Percentiles rank a stretch among this genome's conserved stretches.
Conservation (phyloP, 208 protist species). For the Strigomonas culicis region DNA sequence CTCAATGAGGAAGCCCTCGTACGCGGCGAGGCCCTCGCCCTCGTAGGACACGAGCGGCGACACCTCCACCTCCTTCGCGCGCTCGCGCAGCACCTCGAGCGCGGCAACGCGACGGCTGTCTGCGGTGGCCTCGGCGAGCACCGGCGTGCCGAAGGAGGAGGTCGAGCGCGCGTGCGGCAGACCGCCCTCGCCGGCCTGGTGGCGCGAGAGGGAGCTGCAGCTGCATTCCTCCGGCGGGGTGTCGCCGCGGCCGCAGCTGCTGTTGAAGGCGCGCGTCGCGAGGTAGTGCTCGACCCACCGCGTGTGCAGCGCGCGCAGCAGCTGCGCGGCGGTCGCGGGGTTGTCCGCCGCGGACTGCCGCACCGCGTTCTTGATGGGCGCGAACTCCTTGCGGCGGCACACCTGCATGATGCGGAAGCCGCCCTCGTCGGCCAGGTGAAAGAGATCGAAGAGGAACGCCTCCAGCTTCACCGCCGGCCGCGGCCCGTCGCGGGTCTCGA, state of each 20-base stretch:
- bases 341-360: conserved; percentile 84
- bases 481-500: conserved; percentile 64
- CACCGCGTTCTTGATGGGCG: conserved; percentile 57
- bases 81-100: conserved; percentile 24
- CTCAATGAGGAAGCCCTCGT: conserved; percentile 28
- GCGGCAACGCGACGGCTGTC: conserved; percentile 17
- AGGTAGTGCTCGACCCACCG: conserved; percentile 58
- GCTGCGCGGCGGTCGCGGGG: conserved; percentile 49
- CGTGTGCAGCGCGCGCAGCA: conserved; percentile 78
- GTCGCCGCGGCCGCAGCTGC: neutral
- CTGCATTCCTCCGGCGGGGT: conserved; percentile 1
- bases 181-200: too few relatives aligned
- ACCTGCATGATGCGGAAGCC: neutral
- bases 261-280: conserved; percentile 47
- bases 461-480: conserved; percentile 94
- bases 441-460: conserved; percentile 98
- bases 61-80: conserved; percentile 70
- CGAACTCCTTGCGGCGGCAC: conserved; percentile 5
- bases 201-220: neutral
- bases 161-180: too few relatives aligned
- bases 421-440: conserved; percentile 62
- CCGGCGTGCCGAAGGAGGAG: too few relatives aligned
- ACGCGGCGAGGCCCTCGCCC: conserved; percentile 80
- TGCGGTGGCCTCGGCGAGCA: too few relatives aligned
- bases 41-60: conserved; percentile 89